Conservation (phyloP, 1,139 yeast genomes). For the Geotrichum klebahnii region DNA sequence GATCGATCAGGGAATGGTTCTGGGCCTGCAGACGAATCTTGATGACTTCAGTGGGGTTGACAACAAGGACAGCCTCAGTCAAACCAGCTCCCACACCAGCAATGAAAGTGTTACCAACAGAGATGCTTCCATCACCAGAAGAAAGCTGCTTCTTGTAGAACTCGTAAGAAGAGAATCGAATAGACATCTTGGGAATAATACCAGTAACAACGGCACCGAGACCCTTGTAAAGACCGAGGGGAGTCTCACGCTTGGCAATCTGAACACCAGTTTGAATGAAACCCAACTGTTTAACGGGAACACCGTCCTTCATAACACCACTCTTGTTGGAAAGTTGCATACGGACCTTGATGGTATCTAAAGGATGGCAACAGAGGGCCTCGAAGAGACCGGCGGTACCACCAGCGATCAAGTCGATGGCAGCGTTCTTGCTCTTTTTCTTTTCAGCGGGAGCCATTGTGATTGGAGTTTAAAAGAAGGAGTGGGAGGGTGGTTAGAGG, state of each 20-base stretch:
- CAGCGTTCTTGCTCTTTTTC: conserved; percentile 44
- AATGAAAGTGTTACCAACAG: conserved; percentile 62
- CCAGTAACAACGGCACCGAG: conserved; percentile 96
- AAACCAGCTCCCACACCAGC: conserved; percentile 98
- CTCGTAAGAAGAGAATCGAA: conserved; percentile 91
- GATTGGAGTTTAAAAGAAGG: conserved; percentile 10
- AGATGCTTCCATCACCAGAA: conserved; percentile 58
- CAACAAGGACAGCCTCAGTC: conserved; percentile 91
- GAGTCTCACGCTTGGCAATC: conserved; percentile 76
- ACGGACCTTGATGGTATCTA: conserved; percentile 82
- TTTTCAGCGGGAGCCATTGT: conserved; percentile 28
- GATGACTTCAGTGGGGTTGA: conserved; percentile 95
- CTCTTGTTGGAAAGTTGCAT: conserved; percentile 70
- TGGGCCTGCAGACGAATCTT: conserved; percentile 96
- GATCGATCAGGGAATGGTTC: conserved; percentile 82
- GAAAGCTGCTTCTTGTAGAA: conserved; percentile 70
- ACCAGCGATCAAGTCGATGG: conserved; percentile 84
- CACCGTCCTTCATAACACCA: no score
- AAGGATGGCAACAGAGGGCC: conserved; percentile 93
- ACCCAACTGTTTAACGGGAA: conserved; percentile 80
- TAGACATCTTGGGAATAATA: conserved; percentile 97
- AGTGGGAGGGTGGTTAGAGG: no score
- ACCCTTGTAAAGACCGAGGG: conserved; percentile 87
- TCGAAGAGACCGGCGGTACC: conserved; percentile 97
- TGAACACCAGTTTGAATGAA: conserved; percentile 75